phyloP scores from a whole-genome alignment of 2,329 filamentous ascomycete species.

The Clarireedia hainanense region DNA sequence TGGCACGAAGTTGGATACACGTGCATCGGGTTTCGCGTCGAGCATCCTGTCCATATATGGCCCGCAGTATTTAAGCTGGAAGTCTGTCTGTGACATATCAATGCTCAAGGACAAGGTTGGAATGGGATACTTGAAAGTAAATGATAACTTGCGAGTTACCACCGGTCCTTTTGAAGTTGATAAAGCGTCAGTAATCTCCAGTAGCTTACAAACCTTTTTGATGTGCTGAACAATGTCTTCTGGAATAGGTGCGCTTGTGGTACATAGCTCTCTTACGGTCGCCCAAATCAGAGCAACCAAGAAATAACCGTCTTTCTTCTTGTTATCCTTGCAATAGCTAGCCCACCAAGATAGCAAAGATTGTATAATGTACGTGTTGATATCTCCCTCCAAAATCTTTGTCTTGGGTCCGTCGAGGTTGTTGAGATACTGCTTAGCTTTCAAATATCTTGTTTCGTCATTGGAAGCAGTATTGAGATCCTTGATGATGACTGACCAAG shows the following conservation, averaged over 20 bases:
- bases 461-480: slow-evolving; percentile 20
- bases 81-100: slow-evolving; percentile 41
- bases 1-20: slow-evolving; percentile 60
- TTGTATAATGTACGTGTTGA: slow-evolving; percentile 40
- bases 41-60: slow-evolving; percentile 71
- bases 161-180: slow-evolving; percentile 14
- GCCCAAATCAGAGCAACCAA: slow-evolving; percentile 41
- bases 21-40: slow-evolving; percentile 57
- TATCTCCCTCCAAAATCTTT: slow-evolving; percentile 27
- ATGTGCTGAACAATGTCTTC: slow-evolving; percentile 34
- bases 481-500: slow-evolving; percentile 27
- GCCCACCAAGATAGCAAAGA: slow-evolving; percentile 42
- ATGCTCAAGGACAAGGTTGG: slow-evolving; percentile 24
- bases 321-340: slow-evolving; percentile 29
- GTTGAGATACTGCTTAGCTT: slow-evolving; percentile 25
- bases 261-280: slow-evolving; percentile 32
- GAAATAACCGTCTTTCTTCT: slow-evolving; percentile 30
- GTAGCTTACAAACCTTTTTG: slow-evolving; percentile 25
- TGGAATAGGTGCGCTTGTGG: slow-evolving; percentile 32
- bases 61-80: slow-evolving; percentile 61
- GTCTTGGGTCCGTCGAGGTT: slow-evolving; percentile 24
- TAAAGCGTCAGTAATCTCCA: slow-evolving; percentile 30
- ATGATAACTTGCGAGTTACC: slow-evolving; percentile 35
- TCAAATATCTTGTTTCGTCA: slow-evolving; percentile 27
- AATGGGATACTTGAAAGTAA: slow-evolving; percentile 35